Base-by-base conservation (phyloP, 2,329 filamentous ascomycete species). In the Neofusicoccum sp. region DNA sequence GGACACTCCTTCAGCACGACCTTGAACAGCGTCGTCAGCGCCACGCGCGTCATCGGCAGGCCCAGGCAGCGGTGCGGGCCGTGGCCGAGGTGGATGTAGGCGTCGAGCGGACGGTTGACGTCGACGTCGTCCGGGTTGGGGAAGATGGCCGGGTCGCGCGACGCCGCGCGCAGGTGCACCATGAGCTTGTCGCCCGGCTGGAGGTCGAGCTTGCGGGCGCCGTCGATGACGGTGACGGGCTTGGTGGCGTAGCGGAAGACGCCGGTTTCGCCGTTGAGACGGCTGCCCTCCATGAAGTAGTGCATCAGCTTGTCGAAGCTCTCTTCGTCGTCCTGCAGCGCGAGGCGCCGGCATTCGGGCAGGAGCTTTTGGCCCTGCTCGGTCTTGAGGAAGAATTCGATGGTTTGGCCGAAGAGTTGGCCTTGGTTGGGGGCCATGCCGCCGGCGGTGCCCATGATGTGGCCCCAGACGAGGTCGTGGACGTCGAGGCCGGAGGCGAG, bases 391-490 rank as follows among this genome's bases (percentile, higher is more conserved):
- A 84, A 85, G 68, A 80, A 84, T 66, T 86, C 84, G 51, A 86
- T 69, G 28, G 78, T 82, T 64, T 86, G 83, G 0, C 76, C 80
- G 65, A 86, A 84, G 24, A 85, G 77, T 62, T 85, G 82, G 6
- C 80, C 82, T 66, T 86, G 83, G 61, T 84, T 85, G 11, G 57
- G 57, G 14, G 45, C 57, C 60, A 62, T 62, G 38, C 81, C 81
- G 28, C 80, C 82, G 1, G 82, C 82, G 0, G 83, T 85, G 33
- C 82, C 82, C 43, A 86, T 76, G 58, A 86, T 80, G 59, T 85
- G 80, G 41, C 80, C 80, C 79, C 80, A 84, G 31, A 84, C 82
- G 28, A 85, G 75, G 20, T 82, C 77, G 28, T 81, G 72, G 5
- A 79, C 70, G 1, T 78, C 73, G 60, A 79, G 73, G 6, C 78